These are phyloP conservation scores for Dillenia turbinata DNA, from an alignment of 164 flowering plant genomes.

Conservation along the genomic window DNA sequence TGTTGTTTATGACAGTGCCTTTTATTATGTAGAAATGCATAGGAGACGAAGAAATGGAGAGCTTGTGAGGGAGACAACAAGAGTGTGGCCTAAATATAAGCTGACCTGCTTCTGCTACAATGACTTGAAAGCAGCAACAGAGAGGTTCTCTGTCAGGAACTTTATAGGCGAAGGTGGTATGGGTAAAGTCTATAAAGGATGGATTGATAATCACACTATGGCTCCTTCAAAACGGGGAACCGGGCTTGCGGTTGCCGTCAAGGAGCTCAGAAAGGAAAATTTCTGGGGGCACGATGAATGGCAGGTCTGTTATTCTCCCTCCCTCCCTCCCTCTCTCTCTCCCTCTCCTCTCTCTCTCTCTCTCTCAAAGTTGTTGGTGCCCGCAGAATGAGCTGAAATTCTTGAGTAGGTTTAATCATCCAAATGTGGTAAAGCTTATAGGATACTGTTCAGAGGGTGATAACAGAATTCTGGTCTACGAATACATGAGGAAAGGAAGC, in stretches of 20 bases:
- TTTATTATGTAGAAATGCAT: no score
- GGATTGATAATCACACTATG: slow-evolving; percentile 17
- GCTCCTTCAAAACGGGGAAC: slow-evolving; percentile 15
- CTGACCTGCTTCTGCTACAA: slow-evolving; percentile 8
- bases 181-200: slow-evolving; percentile 30
- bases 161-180: slow-evolving; percentile 34
- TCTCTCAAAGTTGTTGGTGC: not conserved
- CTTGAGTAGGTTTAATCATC: slow-evolving; percentile 26
- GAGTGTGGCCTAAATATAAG: not conserved
- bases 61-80: no score
- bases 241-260: slow-evolving; percentile 25
- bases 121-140: slow-evolving; percentile 21
- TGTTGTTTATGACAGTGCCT: no score
- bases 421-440: slow-evolving; percentile 28
- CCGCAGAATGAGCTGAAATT: slow-evolving; percentile 24
- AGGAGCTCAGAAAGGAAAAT: slow-evolving; percentile 22
- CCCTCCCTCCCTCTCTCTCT: not conserved
- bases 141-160: slow-evolving; percentile 18
- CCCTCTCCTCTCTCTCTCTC: slow-evolving; percentile 1
- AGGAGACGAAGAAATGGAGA: no score
- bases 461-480: slow-evolving; percentile 28
- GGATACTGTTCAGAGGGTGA: slow-evolving; percentile 22
- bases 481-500: slow-evolving; percentile 30
- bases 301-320: slow-evolving; percentile 12
- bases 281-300: slow-evolving; percentile 21